Evolutionary conservation across 805 yeast genomes (phyloP).

Genomic region (Metschnikowia noctiluminum): DNA sequence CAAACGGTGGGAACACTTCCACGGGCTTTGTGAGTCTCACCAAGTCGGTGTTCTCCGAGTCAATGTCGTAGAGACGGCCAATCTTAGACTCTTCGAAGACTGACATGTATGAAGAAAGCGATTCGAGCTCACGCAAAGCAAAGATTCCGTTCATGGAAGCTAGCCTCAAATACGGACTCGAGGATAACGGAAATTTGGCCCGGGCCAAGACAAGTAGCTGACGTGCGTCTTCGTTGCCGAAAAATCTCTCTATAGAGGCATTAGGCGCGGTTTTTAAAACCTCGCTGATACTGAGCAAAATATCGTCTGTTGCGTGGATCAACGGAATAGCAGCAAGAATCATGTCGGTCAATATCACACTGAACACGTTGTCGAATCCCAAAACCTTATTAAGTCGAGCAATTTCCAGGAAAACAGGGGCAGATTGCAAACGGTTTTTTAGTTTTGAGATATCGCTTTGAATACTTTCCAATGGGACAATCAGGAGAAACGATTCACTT

Average conservation of each 20-base stretch:
- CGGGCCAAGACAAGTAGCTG: conserved; percentile 51
- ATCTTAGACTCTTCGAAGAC: conserved; percentile 39
- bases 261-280: conserved; percentile 46
- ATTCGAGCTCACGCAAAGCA: conserved; percentile 60
- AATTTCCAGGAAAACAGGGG: conserved; percentile 46
- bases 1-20: conserved; percentile 56
- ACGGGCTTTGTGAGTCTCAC: conserved; percentile 48
- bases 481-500: conserved; percentile 21
- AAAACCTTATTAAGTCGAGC: conserved; percentile 39
- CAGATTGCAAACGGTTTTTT: conserved; percentile 1
- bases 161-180: conserved; percentile 59
- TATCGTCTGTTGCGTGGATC: conserved; percentile 42
- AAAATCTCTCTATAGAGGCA: conserved; percentile 42
- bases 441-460: conserved; percentile 6
- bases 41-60: conserved; percentile 50
- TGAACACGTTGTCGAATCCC: conserved; percentile 47
- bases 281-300: conserved; percentile 39
- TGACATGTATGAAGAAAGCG: conserved; percentile 61
- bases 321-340: conserved; percentile 48
- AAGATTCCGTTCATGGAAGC: conserved; percentile 61
- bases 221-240: conserved; percentile 41
- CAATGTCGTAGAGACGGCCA: conserved; percentile 40
- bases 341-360: conserved; percentile 47
- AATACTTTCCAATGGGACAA: conserved; percentile 16
- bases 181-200: conserved; percentile 70